Conservation (phyloP, 352 stramenopile species). For the Globisporangium polare region DNA sequence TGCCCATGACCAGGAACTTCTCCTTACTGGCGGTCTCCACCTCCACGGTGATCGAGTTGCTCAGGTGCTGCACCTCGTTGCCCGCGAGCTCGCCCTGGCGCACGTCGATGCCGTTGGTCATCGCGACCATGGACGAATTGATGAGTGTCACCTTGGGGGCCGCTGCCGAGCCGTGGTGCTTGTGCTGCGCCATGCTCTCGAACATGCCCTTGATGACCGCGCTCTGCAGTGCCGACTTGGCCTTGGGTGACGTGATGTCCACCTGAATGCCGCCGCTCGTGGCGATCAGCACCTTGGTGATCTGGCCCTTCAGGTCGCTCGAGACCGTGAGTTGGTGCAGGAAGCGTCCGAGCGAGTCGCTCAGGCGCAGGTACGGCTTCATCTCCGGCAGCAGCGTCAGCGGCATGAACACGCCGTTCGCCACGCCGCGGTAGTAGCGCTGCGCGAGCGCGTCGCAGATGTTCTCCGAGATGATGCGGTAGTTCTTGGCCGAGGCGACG, state of each 20-base stretch:
- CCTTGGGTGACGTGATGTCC: constrained; percentile 75
- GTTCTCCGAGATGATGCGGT: constrained; percentile 76
- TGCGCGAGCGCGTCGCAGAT: constrained; percentile 63
- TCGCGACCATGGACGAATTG: constrained; percentile 66
- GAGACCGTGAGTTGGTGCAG: constrained; percentile 64
- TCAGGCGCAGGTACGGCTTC: constrained; percentile 73
- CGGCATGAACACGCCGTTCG: constrained; percentile 84
- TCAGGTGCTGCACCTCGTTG: constrained; percentile 53
- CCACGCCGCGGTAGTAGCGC: constrained; percentile 72
- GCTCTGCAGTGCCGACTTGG: constrained; percentile 67
- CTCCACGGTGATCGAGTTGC: constrained; percentile 73
- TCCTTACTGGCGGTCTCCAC: constrained; percentile 61
- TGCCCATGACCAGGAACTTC: constrained; percentile 63
- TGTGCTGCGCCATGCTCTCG: constrained; percentile 41
- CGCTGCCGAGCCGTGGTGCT: constrained; percentile 3
- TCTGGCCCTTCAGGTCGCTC: constrained; percentile 54
- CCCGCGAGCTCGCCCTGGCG: constrained; percentile 55
- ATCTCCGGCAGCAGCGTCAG: constrained; percentile 75
- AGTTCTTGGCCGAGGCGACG: constrained; percentile 63
- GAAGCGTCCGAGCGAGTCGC: constrained; percentile 68
- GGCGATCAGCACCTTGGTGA: constrained; percentile 62
- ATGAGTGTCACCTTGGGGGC: constrained; percentile 43
- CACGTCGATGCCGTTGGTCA: constrained; percentile 76
- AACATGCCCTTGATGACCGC: constrained; percentile 74
- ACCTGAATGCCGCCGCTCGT: constrained; percentile 60